phyloP scores from a whole-genome alignment of 1,284 basidiomycete species.

The Fomitopsis pinicola region DNA sequence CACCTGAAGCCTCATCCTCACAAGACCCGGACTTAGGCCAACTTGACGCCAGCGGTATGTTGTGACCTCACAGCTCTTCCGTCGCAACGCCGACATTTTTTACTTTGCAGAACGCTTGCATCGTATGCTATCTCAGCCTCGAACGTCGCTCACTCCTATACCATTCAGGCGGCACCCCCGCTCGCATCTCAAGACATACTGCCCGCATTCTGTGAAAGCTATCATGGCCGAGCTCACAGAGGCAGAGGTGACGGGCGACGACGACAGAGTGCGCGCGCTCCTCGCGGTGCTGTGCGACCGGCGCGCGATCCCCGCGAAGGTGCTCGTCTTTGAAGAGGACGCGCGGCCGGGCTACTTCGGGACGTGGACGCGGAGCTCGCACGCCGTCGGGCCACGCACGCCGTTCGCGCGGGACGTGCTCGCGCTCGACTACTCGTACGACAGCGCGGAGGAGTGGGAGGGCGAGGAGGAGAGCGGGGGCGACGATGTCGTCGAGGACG shows the following conservation, averaged over 20 bases:
- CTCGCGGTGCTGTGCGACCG: slow-evolving; percentile 55
- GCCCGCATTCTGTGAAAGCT: slow-evolving; percentile 44
- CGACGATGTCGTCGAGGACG: slow-evolving; percentile 70
- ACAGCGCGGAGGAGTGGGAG: slow-evolving; percentile 83
- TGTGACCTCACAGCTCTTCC: background rate
- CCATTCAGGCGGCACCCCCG: slow-evolving; percentile 12
- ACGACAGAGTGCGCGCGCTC: slow-evolving; percentile 51
- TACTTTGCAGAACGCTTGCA: slow-evolving; percentile 38
- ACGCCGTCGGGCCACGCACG: slow-evolving; percentile 65
- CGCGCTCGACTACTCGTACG: slow-evolving; percentile 76
- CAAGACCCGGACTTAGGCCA: slow-evolving; percentile 17
- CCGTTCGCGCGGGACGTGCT: slow-evolving; percentile 70
- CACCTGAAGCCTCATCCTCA: slow-evolving; percentile 20
- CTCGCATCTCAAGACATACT: slow-evolving; percentile 31
- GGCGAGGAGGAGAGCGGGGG: slow-evolving; percentile 64
- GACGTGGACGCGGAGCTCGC: slow-evolving; percentile 78
- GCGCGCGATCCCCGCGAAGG: slow-evolving; percentile 59
- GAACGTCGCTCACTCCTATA: slow-evolving; percentile 29
- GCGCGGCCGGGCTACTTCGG: slow-evolving; percentile 81
- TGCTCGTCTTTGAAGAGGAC: slow-evolving; percentile 73
- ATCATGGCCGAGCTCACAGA: slow-evolving; percentile 64
- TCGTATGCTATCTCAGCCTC: slow-evolving; percentile 35
- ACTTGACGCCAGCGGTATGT: slow-evolving; percentile 36
- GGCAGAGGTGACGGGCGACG: slow-evolving; percentile 71
- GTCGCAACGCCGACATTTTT: background rate